A percentile compares a stretch with the other conserved stretches of the same genome.
phyloP scores from a whole-genome alignment of 176 grass and related monocot species.

The Puya raimondii region DNA sequence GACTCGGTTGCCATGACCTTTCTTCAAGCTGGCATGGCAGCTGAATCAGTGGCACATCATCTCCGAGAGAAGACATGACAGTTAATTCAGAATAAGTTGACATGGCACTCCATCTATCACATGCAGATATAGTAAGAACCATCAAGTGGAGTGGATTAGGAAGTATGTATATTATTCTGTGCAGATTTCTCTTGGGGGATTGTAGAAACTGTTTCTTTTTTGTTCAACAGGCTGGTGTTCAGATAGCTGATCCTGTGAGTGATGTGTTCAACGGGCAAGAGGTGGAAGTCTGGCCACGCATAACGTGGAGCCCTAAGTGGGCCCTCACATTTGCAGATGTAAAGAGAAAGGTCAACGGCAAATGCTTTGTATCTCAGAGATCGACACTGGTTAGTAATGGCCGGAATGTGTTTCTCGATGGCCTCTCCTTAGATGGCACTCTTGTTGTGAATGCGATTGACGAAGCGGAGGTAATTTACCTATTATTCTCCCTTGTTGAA shows the following conservation, averaged over 20 bases:
- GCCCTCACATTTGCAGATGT: constrained; percentile 57
- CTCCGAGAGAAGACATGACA: no score
- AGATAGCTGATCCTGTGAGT: constrained; percentile 50
- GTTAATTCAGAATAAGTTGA: no score
- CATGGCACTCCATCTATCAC: not conserved
- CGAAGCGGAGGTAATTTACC: constrained; percentile 60
- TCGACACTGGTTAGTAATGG: constrained; percentile 67
- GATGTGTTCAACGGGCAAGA: constrained; percentile 87
- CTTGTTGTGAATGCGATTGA: constrained; percentile 54
- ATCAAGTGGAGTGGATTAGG: not conserved
- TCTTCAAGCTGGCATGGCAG: no score
- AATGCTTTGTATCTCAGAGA: constrained; percentile 45
- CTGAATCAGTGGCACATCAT: no score
- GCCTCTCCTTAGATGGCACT: constrained; percentile 62
- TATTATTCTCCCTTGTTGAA: not conserved
- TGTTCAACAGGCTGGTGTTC: constrained; percentile 49
- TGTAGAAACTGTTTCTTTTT: no score
- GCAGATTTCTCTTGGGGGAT: no score
- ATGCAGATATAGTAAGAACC: not conserved
- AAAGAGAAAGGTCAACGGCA: constrained; percentile 39
- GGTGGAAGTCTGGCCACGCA: constrained; percentile 78
- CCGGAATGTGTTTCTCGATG: constrained; percentile 35
- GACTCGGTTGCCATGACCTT: no score
- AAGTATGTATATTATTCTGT: not conserved
- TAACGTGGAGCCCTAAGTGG: constrained; percentile 88